Base-by-base conservation (phyloP, 1,284 basidiomycete genomes). In the Leccinum insolens region DNA sequence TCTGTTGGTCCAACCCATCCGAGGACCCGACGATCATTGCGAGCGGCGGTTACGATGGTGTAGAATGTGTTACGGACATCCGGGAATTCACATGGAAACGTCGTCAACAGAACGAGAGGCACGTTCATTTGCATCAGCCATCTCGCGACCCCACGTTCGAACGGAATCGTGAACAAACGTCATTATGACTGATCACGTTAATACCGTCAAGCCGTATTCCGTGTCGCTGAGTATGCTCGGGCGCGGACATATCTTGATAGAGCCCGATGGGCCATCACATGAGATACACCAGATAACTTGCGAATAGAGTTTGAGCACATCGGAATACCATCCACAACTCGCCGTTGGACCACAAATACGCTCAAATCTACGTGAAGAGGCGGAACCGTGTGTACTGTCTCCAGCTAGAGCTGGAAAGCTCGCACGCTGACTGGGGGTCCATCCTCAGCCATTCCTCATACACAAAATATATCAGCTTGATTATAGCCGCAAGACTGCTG, bases 391-490 rank as follows among this genome's bases (percentile, higher is more conserved):
- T 34, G 8, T n/a, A 2, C 44, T 60, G 2, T n/a, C 22, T 5
- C 17, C 12, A 9, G 9, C 6, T 57, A 17, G 55, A 57, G 9
- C 20, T 52, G 7, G n/a, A 63, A 28, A 7, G 8, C 5, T 17
- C 28, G 25, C 14, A 62, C 34, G 6, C 8, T 73, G 63, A 71
- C 59, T 52, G 37, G 31, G 4, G 59, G 1, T 11, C 57, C 17
- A 3, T 69, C 37, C 14, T 9, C 70, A 95, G 93, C 91, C 92
- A 0, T 88, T 93, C 73, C 87, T 94, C 64, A 83, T 86, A 15
- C 90, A 95, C 75, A 91, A 89, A 71, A 84, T 96, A 14, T 98
- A 89, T 74, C 93, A 94, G 73, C 83, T 98, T 63, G 96, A 98
- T 80, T 95, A 93, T 74, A 94, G 88, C 74, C 87, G 89, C 25